A percentile compares a stretch with the other conserved stretches of the same genome.
Conservation (phyloP, 2,329 filamentous ascomycete species). For the Aspergillus ochraceoroseus region DNA sequence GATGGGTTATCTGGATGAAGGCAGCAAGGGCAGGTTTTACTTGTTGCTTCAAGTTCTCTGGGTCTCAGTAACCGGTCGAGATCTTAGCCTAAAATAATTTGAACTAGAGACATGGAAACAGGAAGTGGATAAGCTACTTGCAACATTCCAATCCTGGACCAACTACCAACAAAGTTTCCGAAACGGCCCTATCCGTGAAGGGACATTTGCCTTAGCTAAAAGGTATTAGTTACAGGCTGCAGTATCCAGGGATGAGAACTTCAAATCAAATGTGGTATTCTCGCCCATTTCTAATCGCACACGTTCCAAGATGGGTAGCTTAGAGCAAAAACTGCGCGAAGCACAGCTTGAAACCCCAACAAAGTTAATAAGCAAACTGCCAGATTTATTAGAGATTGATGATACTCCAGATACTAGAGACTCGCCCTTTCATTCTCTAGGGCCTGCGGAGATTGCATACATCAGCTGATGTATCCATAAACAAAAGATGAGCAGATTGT, state of each 20-base stretch:
- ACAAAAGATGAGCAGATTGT: conserved; percentile 6
- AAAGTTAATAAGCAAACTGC: not conserved
- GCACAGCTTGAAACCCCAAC: conserved; percentile 1
- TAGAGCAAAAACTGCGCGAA: not conserved
- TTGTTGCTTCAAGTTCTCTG: conserved; percentile 1
- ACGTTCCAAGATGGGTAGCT: not conserved
- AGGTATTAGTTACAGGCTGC: not conserved
- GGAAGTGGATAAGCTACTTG: not conserved
- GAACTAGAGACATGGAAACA: not conserved
- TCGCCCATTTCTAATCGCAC: not conserved
- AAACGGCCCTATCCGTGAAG: not conserved
- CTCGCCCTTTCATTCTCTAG: not conserved
- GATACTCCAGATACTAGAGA: not conserved
- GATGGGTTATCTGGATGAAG: not conserved
- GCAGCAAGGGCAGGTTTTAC: not conserved
- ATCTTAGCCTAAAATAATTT: not conserved
- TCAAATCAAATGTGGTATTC: not conserved
- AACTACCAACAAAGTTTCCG: not conserved
- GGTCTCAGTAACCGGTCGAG: not conserved
- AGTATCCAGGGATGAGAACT: not conserved
- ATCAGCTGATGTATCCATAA: conserved; percentile 2
- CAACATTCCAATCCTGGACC: not conserved
- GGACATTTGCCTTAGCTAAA: conserved; percentile 1
- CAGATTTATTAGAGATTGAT: not conserved
- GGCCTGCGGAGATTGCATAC: not conserved